Evolutionary conservation across 1,284 basidiomycete genomes (phyloP).

Genomic region (Volvariella volvacea): DNA sequence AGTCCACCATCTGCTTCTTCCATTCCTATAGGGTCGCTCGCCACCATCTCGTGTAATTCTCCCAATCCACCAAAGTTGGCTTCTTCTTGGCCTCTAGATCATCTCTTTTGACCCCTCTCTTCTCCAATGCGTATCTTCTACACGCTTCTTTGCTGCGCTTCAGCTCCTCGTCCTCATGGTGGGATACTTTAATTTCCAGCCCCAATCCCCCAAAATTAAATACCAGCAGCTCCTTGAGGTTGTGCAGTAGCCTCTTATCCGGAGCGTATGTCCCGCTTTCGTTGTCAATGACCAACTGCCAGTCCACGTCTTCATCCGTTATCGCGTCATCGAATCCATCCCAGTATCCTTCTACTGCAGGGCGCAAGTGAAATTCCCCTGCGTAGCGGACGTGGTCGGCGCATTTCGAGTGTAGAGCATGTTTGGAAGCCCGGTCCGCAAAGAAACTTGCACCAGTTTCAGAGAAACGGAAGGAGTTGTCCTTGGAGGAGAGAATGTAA

Average conservation of each 20-base stretch:
- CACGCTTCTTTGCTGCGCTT: constrained; percentile 57
- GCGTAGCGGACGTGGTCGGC: constrained; percentile 55
- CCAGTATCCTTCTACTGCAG: constrained; percentile 52
- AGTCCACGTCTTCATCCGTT: constrained; percentile 46
- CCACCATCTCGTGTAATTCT: too few relatives aligned
- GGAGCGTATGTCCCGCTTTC: constrained; percentile 74
- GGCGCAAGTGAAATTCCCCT: constrained; percentile 75
- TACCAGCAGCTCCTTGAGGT: constrained; percentile 50
- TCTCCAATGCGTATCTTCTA: constrained; percentile 51
- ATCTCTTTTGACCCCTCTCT: constrained; percentile 46
- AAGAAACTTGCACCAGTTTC: constrained; percentile 78
- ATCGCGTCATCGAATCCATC: constrained; percentile 47
- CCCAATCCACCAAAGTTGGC: too few relatives aligned
- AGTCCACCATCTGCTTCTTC: too few relatives aligned
- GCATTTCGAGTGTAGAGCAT: constrained; percentile 52
- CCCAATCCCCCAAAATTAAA: constrained; percentile 60
- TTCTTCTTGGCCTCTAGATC: too few relatives aligned
- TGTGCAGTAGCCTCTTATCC: constrained; percentile 47
- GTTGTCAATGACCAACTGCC: constrained; percentile 75
- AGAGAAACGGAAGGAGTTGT: constrained; percentile 69
- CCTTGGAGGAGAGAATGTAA: constrained; percentile 64
- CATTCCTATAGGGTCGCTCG: too few relatives aligned
- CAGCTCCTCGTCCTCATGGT: constrained; percentile 53
- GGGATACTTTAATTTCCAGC: constrained; percentile 48
- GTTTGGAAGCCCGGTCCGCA: constrained; percentile 75